phyloP scores from a whole-genome alignment of 441 rosid genomes.

The Biscutella auriculata region DNA sequence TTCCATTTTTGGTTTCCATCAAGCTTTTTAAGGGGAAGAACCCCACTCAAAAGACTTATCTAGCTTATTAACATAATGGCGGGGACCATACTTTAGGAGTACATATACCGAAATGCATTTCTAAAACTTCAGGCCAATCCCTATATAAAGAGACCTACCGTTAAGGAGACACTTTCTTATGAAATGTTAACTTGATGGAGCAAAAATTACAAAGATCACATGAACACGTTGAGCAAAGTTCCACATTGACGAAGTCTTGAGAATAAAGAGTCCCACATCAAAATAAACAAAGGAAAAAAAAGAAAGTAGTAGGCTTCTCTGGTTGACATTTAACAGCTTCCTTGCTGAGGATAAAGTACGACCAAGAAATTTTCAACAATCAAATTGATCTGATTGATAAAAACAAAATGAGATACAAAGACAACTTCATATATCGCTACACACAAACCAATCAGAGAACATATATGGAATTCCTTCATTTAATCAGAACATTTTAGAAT shows the following conservation, averaged over 20 bases:
- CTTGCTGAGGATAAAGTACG: background rate
- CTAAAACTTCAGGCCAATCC: slow-evolving; percentile 1
- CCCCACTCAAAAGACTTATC: slow-evolving; percentile 51
- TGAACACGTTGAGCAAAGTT: background rate
- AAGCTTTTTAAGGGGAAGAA: slow-evolving; percentile 33
- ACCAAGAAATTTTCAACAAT: background rate
- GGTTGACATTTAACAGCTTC: slow-evolving; percentile 1
- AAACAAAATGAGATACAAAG: slow-evolving; percentile 6
- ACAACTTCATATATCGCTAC: background rate
- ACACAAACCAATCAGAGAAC: background rate
- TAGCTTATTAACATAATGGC: slow-evolving; percentile 32
- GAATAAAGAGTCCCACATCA: background rate
- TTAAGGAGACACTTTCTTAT: too few relatives aligned
- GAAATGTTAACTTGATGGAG: too few relatives aligned
- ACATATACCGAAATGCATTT: slow-evolving; percentile 15
- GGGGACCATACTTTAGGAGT: slow-evolving; percentile 51
- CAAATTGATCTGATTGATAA: background rate
- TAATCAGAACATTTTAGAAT: background rate
- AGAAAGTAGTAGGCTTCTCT: background rate
- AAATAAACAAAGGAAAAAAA: background rate
- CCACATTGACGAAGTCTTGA: slow-evolving; percentile 4
- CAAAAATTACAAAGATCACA: background rate
- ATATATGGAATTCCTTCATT: background rate
- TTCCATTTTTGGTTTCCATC: slow-evolving; percentile 28
- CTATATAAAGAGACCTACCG: background rate